Evolutionary conservation across 768 basidiomycete genomes (phyloP).

Genomic region (Pisolithus orientalis): DNA sequence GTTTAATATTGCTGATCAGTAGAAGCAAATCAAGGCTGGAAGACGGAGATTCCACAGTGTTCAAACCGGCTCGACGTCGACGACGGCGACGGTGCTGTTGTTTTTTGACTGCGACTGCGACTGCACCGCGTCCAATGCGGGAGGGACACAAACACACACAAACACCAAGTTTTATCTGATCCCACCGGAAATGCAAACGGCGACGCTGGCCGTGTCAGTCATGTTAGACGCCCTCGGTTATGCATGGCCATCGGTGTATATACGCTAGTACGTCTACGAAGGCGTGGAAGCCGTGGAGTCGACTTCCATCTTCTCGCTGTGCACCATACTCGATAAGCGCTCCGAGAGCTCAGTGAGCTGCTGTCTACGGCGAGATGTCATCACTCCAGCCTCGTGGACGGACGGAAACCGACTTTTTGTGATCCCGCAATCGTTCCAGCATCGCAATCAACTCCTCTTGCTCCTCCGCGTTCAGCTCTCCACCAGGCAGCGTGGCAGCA

Average conservation of each 20-base stretch:
- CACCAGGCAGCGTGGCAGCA: slow-evolving; percentile 57
- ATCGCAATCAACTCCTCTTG: slow-evolving; percentile 68
- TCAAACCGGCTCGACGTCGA: no score
- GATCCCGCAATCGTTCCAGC: slow-evolving; percentile 55
- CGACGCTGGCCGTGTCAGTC: no score
- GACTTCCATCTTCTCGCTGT: slow-evolving; percentile 49
- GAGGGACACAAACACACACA: background rate
- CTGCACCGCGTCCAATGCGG: no score
- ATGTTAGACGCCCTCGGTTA: no score
- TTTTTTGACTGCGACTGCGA: no score
- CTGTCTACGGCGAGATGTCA: slow-evolving; percentile 30
- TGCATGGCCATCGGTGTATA: no score
- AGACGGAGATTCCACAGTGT: no score
- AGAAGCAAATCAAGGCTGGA: no score
- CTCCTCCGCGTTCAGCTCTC: slow-evolving; percentile 61
- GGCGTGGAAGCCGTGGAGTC: slow-evolving; percentile 77
- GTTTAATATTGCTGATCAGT: no score
- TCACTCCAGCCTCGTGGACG: background rate
- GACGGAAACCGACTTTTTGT: slow-evolving; percentile 45
- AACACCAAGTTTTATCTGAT: background rate
- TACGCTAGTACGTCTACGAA: slow-evolving; percentile 7
- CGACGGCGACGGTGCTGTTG: no score
- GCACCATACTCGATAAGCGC: slow-evolving; percentile 31
- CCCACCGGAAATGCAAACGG: background rate
- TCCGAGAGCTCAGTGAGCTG: slow-evolving; percentile 50